These are phyloP conservation scores for Przewalskia tangutica DNA, from an alignment of 257 asterid genomes.

Conservation along the genomic window DNA sequence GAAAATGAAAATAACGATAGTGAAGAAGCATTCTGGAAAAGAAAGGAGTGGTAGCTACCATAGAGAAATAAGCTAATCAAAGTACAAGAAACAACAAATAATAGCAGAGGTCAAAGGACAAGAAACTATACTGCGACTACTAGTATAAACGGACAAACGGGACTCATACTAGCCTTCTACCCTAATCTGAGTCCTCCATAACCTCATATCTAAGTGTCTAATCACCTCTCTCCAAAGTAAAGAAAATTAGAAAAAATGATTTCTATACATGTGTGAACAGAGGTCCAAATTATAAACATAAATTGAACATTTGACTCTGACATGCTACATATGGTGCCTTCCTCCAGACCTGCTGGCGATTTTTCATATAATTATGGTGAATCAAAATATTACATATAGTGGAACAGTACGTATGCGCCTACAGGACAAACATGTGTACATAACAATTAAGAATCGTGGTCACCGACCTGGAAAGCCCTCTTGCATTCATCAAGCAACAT, in stretches of 20 bases:
- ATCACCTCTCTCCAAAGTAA: too few relatives aligned
- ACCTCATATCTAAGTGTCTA: too few relatives aligned
- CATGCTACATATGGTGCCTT: not conserved
- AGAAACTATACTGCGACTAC: too few relatives aligned
- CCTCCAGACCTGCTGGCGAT: not conserved
- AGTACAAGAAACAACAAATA: too few relatives aligned
- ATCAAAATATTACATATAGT: not conserved
- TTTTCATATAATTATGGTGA: not conserved
- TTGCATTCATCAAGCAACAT: constrained; percentile 92
- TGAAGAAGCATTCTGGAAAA: too few relatives aligned
- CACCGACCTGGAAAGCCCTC: constrained; percentile 70
- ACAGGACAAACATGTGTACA: not conserved
- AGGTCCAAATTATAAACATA: not conserved
- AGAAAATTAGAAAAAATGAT: not conserved
- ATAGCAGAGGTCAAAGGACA: too few relatives aligned
- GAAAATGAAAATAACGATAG: too few relatives aligned
- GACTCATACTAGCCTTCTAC: too few relatives aligned
- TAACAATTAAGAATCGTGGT: not conserved
- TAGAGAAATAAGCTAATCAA: too few relatives aligned
- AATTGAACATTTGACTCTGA: not conserved
- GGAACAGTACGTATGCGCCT: not conserved
- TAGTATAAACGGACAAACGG: too few relatives aligned
- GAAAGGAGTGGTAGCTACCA: too few relatives aligned
- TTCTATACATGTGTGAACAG: not conserved
- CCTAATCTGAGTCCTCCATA: too few relatives aligned